Base-by-base conservation (phyloP, 139 green algal species). In the Coelastrella sp. region DNA sequence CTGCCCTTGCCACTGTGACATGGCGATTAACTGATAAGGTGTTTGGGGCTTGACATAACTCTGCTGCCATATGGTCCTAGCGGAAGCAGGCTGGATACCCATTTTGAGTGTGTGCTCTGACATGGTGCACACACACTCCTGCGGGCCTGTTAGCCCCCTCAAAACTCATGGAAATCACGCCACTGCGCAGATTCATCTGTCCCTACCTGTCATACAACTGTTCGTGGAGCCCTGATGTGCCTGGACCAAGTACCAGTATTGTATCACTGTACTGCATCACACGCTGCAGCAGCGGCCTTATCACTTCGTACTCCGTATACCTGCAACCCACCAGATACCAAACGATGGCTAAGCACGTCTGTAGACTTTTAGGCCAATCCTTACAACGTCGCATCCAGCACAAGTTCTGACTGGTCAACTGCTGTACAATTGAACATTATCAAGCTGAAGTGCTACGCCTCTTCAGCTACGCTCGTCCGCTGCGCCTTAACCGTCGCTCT, bases 201-300 rank as follows among this genome's bases (percentile, higher is more conserved):
- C 14, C 75, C 22, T 61, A 87, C 87, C 87, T 87, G 20, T 91
- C 87, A 61, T 91, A 91, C 56, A 91, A 78, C 47, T 86, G 78
- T 57, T 91, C 87, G 61, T 91, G 87, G 47, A 91, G 78, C 7
- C 54, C 47, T 73, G 87, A 91, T 0, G 65, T 32, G 16, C 78
- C 78, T 4, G 79, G 87, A 11, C 87, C 87, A 61, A 91, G 20
- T 65, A 91, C 64, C 7, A 91, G 56, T 54, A 91, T 71, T 19
- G 54, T 81, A 58, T 91, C 87, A 17, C 57, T 61, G 20, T 87
- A 86, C 11, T 73, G 47, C 78, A 91, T 58, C 8, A 81, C 19
- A 8, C 54, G 17, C 19, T 85, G 65, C 64, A 91, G 56, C 47
- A 91, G 20, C 23, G 87, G 87, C 64, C 56, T 66, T 20, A 91